Percentiles rank a stretch among this genome's conserved stretches.
Conservation (phyloP, 2,329 filamentous ascomycete genomes). For the Ceratocystis lukuohia region DNA sequence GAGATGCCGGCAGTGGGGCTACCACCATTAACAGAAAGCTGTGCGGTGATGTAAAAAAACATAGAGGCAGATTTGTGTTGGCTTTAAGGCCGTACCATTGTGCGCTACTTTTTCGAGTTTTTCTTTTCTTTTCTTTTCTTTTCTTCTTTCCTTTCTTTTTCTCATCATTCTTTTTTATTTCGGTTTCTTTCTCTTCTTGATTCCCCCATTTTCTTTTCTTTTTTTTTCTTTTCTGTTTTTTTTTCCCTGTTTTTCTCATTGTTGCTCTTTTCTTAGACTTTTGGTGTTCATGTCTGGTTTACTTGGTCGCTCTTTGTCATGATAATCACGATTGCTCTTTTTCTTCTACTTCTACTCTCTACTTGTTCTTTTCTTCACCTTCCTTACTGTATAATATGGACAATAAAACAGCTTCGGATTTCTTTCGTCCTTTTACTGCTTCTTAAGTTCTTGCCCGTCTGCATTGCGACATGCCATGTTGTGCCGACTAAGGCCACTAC, state of each 20-base stretch:
- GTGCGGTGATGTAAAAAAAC: constrained; percentile 33
- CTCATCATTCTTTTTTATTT: constrained; percentile 5
- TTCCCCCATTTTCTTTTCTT: background rate
- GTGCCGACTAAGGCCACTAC: no score
- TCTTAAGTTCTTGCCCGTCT: no score
- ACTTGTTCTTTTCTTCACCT: background rate
- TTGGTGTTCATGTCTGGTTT: constrained; percentile 12
- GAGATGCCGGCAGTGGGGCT: constrained; percentile 27
- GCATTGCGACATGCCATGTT: background rate
- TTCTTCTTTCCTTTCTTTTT: background rate
- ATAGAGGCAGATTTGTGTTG: background rate
- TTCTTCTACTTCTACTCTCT: background rate
- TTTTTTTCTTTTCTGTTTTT: background rate
- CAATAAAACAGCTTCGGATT: background rate
- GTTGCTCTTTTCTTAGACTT: background rate
- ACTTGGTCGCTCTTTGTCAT: constrained; percentile 8
- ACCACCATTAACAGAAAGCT: constrained; percentile 29
- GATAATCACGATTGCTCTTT: constrained; percentile 3
- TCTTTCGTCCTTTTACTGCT: no score
- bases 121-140: constrained; percentile 6
- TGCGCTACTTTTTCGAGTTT: background rate
- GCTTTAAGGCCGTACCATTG: background rate
- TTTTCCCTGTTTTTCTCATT: background rate
- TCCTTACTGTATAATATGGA: constrained; percentile 2
- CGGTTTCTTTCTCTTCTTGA: constrained; percentile 5